A percentile compares a stretch with the other conserved stretches of the same genome.
phyloP scores from a whole-genome alignment of 768 basidiomycete species.

The Tulasnella sp. region DNA sequence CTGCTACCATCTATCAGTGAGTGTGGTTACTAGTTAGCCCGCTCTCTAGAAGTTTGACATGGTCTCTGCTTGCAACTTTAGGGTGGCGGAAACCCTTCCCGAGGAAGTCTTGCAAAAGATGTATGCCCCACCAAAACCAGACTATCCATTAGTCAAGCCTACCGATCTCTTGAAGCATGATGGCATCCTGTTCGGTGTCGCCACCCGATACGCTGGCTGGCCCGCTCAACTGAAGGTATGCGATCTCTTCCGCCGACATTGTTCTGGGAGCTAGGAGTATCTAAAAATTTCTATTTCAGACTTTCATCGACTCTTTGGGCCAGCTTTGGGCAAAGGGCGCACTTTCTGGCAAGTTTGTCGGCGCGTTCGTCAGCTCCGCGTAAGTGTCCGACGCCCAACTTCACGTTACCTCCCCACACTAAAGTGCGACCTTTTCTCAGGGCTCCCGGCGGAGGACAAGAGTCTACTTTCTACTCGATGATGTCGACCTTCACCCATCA shows the following conservation, averaged over 20 bases:
- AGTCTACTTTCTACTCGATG: conserved; percentile 27
- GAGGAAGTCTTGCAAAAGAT: conserved; percentile 61
- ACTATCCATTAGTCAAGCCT: conserved; percentile 64
- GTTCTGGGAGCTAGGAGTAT: no score
- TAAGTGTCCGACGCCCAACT: not conserved
- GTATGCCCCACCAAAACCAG: conserved; percentile 65
- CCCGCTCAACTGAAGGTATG: conserved; percentile 56
- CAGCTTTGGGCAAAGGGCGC: conserved; percentile 55
- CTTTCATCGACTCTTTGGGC: conserved; percentile 75
- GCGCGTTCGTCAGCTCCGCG: conserved; percentile 67
- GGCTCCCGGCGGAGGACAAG: conserved; percentile 74
- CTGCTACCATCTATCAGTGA: conserved; percentile 47
- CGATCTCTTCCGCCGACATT: no score
- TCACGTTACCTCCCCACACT: not conserved
- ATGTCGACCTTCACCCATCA: conserved; percentile 66
- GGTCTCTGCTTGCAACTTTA: conserved; percentile 33
- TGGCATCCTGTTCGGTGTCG: conserved; percentile 70
- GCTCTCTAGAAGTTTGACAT: not conserved
- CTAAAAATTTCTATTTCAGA: not conserved
- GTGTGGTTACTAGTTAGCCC: conserved; percentile 27
- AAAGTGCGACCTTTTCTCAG: conserved; percentile 25
- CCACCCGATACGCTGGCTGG: conserved; percentile 77
- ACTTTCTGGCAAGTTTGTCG: conserved; percentile 70
- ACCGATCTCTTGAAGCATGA: conserved; percentile 56
- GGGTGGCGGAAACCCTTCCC: conserved; percentile 75